phyloP scores from a whole-genome alignment of 2,329 filamentous ascomycete species.

The Botrytis tulipae region DNA sequence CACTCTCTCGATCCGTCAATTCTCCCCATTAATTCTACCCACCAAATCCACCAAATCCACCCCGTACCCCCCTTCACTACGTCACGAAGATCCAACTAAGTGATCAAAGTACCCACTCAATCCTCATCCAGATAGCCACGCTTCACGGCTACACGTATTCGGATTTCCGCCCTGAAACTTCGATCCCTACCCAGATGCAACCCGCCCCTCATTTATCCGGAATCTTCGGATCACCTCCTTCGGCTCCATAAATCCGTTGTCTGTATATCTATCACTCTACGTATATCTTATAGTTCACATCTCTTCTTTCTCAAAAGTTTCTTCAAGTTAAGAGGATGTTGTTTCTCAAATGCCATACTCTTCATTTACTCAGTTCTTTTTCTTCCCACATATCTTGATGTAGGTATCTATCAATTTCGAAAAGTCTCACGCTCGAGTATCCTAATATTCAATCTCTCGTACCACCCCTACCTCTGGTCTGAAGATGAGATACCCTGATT shows the following conservation, averaged over 20 bases:
- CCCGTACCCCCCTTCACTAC: background rate
- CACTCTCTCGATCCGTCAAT: background rate
- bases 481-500: no score
- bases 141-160: background rate
- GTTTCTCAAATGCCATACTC: background rate
- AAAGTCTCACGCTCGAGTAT: no score
- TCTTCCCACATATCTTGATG: no score
- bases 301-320: background rate
- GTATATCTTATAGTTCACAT: background rate
- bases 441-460: no score
- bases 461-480: no score
- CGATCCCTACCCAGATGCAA: background rate
- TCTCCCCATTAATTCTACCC: background rate
- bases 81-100: background rate
- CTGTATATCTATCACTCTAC: accelerated
- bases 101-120: background rate
- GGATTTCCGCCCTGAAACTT: background rate
- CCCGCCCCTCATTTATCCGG: background rate
- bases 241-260: background rate
- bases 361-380: no score
- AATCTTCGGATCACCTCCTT: background rate
- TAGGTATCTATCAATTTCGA: no score
- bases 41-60: background rate
- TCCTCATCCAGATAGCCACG: background rate
- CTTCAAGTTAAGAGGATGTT: background rate